Conservation (phyloP, 345 rosid species). For the Ceriops decandra region DNA sequence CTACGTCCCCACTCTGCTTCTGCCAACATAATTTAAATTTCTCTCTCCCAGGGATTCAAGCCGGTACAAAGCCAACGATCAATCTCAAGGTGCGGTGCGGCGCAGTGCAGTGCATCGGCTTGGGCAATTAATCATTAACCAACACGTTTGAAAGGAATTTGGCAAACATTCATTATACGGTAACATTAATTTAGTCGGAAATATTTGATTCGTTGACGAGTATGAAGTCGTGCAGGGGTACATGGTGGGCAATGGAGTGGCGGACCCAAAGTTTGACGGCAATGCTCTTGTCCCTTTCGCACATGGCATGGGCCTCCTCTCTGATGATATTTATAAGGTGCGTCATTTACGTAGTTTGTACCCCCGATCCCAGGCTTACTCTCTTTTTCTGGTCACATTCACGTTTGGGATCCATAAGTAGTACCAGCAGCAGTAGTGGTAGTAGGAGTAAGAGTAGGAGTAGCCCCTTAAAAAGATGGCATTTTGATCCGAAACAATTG, state of each 20-base stretch:
- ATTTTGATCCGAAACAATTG: background rate
- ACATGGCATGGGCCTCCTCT: constrained; percentile 46
- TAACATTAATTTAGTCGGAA: too few relatives aligned
- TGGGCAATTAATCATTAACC: background rate
- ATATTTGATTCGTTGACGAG: background rate
- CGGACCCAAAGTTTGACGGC: constrained; percentile 20
- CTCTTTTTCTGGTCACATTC: background rate
- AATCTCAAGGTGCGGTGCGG: constrained; percentile 39
- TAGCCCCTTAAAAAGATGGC: too few relatives aligned
- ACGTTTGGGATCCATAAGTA: too few relatives aligned
- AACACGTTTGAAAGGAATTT: background rate
- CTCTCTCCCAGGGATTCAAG: constrained; percentile 27
- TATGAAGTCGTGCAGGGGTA: constrained; percentile 30
- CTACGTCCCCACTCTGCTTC: background rate
- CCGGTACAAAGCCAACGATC: constrained; percentile 26
- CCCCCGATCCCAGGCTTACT: background rate
- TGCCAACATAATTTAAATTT: background rate
- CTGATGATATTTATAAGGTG: constrained; percentile 34
- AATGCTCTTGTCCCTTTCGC: constrained; percentile 33
- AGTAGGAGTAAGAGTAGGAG: too few relatives aligned
- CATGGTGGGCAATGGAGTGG: constrained; percentile 40
- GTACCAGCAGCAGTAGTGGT: too few relatives aligned
- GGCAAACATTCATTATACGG: too few relatives aligned
- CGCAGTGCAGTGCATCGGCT: constrained; percentile 2
- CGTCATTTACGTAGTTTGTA: background rate